phyloP scores from a whole-genome alignment of 2,329 filamentous ascomycete genomes.

The Venturia effusa region DNA sequence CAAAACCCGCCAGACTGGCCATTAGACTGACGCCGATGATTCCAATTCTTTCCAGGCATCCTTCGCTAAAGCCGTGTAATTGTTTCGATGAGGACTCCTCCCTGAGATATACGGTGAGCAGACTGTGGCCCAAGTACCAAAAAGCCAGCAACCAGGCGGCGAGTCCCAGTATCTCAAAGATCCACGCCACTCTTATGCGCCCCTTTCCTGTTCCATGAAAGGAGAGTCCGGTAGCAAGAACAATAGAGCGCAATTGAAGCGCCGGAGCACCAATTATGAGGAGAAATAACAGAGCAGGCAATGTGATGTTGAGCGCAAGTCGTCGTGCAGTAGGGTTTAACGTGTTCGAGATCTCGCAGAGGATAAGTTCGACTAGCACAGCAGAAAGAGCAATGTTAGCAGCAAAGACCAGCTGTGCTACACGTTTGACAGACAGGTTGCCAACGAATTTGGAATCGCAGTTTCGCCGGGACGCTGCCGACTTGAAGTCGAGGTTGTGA shows the following conservation, averaged over 20 bases:
- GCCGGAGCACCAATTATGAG: slow-evolving; percentile 68
- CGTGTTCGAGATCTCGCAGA: slow-evolving; percentile 73
- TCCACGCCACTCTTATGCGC: slow-evolving; percentile 50
- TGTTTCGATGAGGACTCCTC: slow-evolving; percentile 24
- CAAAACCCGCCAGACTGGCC: slow-evolving; percentile 81
- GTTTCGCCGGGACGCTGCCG: slow-evolving; percentile 11
- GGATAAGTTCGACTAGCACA: slow-evolving; percentile 67
- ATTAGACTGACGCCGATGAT: slow-evolving; percentile 79
- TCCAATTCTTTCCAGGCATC: slow-evolving; percentile 56
- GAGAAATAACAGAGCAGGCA: slow-evolving; percentile 60
- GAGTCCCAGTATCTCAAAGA: slow-evolving; percentile 52
- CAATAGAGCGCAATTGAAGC: slow-evolving; percentile 61
- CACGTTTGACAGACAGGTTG: slow-evolving; percentile 13
- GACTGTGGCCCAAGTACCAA: slow-evolving; percentile 61
- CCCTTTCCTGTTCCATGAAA: slow-evolving; percentile 50
- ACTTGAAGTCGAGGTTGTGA: slow-evolving; percentile 13
- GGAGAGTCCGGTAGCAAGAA: slow-evolving; percentile 47
- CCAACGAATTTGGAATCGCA: slow-evolving; percentile 12
- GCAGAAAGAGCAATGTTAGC: slow-evolving; percentile 66
- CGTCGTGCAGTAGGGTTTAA: slow-evolving; percentile 57
- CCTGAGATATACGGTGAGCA: slow-evolving; percentile 45
- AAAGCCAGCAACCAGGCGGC: slow-evolving; percentile 60
- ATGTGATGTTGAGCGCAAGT: slow-evolving; percentile 56
- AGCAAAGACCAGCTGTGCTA: slow-evolving; percentile 49
- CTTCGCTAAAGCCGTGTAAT: slow-evolving; percentile 40